Conservation (phyloP, 805 yeast species). For the Wickerhamomyces chambardii region DNA sequence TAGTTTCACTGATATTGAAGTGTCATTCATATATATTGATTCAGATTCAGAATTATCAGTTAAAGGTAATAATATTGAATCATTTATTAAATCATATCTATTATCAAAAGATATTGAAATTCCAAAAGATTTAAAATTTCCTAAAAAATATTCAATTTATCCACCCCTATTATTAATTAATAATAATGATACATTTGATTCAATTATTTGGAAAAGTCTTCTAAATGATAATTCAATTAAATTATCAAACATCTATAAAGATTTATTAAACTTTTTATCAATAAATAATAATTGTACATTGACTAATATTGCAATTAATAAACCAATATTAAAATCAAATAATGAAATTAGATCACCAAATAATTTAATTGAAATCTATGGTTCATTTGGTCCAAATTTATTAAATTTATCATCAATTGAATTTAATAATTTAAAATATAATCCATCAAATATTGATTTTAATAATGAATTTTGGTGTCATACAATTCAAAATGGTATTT, state of each 20-base stretch:
- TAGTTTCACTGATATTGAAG: too few species aligned
- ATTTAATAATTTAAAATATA: slow-evolving; percentile 1
- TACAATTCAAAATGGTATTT: slow-evolving; percentile 61
- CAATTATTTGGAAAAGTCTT: slow-evolving; percentile 23
- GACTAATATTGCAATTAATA: slow-evolving; percentile 65
- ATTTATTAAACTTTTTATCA: slow-evolving; percentile 9
- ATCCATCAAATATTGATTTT: slow-evolving; percentile 36
- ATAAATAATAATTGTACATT: slow-evolving; percentile 4
- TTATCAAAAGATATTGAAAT: too few species aligned
- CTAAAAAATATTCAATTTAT: slow-evolving; percentile 53
- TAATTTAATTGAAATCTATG: slow-evolving; percentile 48
- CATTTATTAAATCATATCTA: too few species aligned
- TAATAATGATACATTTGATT: slow-evolving; percentile 36
- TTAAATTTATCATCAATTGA: slow-evolving; percentile 5
- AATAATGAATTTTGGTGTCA: slow-evolving; percentile 62
- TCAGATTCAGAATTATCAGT: too few species aligned
- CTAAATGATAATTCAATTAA: slow-evolving; percentile 8
- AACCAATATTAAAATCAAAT: slow-evolving; percentile 51
- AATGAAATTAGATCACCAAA: slow-evolving; percentile 52
- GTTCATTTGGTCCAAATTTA: slow-evolving; percentile 51
- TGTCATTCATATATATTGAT: too few species aligned
- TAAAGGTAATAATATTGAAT: neutral
- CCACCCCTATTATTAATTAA: slow-evolving; percentile 59
- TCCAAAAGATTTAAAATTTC: slow-evolving; percentile 16
- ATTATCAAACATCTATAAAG: slow-evolving; percentile 7